Base-by-base conservation (phyloP, 1,139 yeast species). In the Magnusiomyces ingens region DNA sequence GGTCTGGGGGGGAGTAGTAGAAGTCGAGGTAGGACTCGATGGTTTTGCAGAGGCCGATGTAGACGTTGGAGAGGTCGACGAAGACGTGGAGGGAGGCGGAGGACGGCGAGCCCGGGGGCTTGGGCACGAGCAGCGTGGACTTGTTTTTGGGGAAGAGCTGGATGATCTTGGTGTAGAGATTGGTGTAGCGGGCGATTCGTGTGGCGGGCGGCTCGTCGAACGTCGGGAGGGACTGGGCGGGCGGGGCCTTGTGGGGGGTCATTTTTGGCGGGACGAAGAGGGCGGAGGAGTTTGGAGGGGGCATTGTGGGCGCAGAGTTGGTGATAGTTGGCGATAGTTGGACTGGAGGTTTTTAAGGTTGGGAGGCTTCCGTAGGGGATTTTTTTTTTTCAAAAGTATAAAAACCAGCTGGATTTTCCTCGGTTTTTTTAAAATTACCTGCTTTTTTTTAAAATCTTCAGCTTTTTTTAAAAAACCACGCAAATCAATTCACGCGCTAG, bases 61-160 rank as follows among this genome's bases (percentile, higher is more conserved):
- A 43, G 46, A 60, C 59, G 55, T 62, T 62, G 13, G 64, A 61
- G 58, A 62, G 54, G 50, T 62, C 65, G 1, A 62, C 36, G 22
- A 58, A 45, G 26, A 60, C 56, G 42, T 56, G 47, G 15, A 60
- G 49, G 19, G 41, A 13, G 10, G 36, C 46, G 13, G 38, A 22
- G 8, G 42, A 21, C 10, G 32, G 50, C 15, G 19, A n/a, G 45
- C 13, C 15, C 22, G 29, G 49, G 45, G 10, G 36, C 35, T 17
- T 41, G 21, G 57, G 57, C 6, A 62, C 62, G 3, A 59, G 52
- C 37, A 62, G 52, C 4, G 63, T 58, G 15, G 52, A 49, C 26
- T 59, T 52, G 51, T 61, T 61, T 10, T 45, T 47, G 12, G 63
- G 61, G 48, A 61, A 62, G 45, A 58, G 32, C 19, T 51, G 49